Evolutionary conservation across 177 flowering plant species (phyloP).

Genomic region (Vitis hybrid): DNA sequence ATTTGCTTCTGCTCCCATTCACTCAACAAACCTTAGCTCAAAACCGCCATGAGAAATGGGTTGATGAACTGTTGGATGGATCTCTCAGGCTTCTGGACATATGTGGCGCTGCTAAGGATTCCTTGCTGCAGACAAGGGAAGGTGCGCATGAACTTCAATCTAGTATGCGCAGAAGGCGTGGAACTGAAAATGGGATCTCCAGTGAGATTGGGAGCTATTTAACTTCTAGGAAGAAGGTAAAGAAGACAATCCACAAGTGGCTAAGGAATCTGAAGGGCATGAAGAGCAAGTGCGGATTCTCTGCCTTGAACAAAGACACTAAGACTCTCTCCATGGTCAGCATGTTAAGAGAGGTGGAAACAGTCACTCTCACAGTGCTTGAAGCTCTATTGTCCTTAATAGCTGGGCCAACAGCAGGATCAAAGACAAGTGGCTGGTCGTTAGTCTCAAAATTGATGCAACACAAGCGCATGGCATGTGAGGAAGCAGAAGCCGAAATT

Average conservation of each 20-base stretch:
- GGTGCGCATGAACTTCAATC: slow-evolving; percentile 13
- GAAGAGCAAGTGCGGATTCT: neutral
- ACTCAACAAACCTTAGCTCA: neutral
- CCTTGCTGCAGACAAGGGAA: slow-evolving; percentile 13
- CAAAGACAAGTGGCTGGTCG: slow-evolving; percentile 16
- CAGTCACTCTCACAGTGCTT: slow-evolving; percentile 18
- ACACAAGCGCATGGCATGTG: neutral
- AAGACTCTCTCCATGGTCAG: slow-evolving; percentile 5
- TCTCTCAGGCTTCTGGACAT: slow-evolving; percentile 18
- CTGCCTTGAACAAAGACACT: slow-evolving; percentile 1
- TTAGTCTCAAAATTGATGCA: slow-evolving; percentile 9
- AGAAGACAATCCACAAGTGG: too few relatives aligned
- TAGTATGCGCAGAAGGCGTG: slow-evolving; percentile 11
- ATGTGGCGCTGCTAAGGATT: slow-evolving; percentile 17
- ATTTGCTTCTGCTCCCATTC: slow-evolving; percentile 6
- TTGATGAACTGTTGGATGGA: slow-evolving; percentile 16
- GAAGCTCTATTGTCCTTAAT: slow-evolving; percentile 12
- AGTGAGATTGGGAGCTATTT: neutral
- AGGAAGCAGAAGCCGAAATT: neutral
- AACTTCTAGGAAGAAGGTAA: too few relatives aligned
- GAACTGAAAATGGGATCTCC: slow-evolving; percentile 11
- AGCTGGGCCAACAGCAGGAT: slow-evolving; percentile 3
- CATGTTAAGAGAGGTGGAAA: slow-evolving; percentile 27
- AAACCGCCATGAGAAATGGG: slow-evolving; percentile 7
- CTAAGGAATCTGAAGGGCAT: too few relatives aligned